phyloP scores from a whole-genome alignment of 2,329 filamentous ascomycete genomes.

The Penicillium sp. region DNA sequence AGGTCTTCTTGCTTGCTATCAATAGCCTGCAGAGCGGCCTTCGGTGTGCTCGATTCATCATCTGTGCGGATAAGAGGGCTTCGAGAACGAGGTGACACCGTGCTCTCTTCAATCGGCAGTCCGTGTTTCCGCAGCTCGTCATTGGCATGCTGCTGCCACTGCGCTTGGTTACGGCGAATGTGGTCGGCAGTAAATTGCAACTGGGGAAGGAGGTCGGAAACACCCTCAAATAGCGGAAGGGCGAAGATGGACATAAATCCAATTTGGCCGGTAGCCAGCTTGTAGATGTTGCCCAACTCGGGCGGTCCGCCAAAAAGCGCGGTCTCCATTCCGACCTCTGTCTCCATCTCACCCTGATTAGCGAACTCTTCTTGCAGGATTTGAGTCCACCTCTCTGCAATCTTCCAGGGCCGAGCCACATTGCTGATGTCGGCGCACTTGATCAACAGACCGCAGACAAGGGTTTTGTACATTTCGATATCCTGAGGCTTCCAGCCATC shows the following conservation, averaged over 20 bases:
- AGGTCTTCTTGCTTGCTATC: constrained; percentile 12
- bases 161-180: constrained; percentile 67
- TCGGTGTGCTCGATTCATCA: constrained; percentile 4
- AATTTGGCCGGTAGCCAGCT: constrained; percentile 81
- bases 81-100: constrained; percentile 34
- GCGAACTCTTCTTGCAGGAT: constrained; percentile 95
- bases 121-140: constrained; percentile 28
- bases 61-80: constrained; percentile 24
- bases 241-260: constrained; percentile 97
- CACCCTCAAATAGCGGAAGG: constrained; percentile 81
- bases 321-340: constrained; percentile 78
- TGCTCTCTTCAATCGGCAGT: constrained; percentile 22
- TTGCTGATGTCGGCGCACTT: constrained; percentile 99
- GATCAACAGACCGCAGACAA: constrained; percentile 87
- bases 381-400: constrained; percentile 83
- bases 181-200: constrained; percentile 82
- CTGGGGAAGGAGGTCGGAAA: constrained; percentile 77
- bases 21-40: constrained; percentile 6
- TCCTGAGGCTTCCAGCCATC: constrained; percentile 74
- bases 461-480: constrained; percentile 68
- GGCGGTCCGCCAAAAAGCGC: constrained; percentile 75
- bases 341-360: constrained; percentile 87
- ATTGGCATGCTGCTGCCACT: constrained; percentile 54
- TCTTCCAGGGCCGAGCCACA: constrained; percentile 77
- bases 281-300: constrained; percentile 76